These are phyloP conservation scores for Hanseniaspora valbyensis DNA, from an alignment of 805 yeast genomes.

Conservation along the genomic window DNA sequence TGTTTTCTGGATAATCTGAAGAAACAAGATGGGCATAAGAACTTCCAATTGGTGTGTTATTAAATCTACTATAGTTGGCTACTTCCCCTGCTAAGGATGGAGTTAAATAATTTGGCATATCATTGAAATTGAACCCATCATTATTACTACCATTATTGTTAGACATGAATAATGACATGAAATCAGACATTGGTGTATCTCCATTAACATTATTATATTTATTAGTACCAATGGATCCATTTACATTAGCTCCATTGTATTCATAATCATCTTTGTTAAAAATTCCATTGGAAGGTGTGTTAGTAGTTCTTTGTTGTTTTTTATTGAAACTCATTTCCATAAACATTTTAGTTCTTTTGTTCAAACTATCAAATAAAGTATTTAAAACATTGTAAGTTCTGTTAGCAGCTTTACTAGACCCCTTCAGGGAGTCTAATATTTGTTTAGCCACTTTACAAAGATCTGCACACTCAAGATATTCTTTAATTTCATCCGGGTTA, in stretches of 20 bases:
- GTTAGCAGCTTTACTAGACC: conserved; percentile 63
- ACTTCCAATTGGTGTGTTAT: neutral
- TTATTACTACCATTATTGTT: neutral
- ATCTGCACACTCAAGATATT: conserved; percentile 47
- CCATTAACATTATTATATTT: neutral
- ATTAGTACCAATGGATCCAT: neutral
- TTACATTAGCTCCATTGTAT: neutral
- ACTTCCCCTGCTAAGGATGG: neutral
- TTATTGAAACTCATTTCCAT: conserved; percentile 23
- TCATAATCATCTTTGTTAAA: neutral
- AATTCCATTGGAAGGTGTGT: neutral
- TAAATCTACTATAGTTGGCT: neutral
- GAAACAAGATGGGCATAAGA: neutral
- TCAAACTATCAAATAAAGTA: conserved; percentile 67
- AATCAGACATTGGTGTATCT: neutral
- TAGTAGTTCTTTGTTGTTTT: neutral
- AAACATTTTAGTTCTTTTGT: conserved; percentile 52
- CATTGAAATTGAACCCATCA: neutral
- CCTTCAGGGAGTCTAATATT: conserved; percentile 59
- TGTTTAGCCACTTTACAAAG: conserved; percentile 78
- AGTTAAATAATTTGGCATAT: neutral
- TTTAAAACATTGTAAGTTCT: conserved; percentile 72
- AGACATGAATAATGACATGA: neutral
- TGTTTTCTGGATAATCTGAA: neutral
- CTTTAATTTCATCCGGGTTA: conserved; percentile 36